Conservation (phyloP, 768 basidiomycete genomes). For the Paxillus ammoniavirescens region DNA sequence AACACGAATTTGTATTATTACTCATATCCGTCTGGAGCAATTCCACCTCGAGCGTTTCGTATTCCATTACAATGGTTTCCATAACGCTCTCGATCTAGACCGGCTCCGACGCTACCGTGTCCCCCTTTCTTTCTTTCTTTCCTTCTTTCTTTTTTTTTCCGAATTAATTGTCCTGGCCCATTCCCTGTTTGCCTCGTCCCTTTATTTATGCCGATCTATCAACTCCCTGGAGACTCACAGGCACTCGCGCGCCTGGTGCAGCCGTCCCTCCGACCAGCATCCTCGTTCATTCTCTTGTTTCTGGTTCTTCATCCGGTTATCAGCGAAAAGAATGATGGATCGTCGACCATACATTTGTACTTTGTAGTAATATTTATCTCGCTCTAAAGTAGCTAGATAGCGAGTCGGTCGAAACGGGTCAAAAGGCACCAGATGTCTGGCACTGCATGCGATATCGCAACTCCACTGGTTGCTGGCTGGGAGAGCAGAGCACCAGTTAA, state of each 20-base stretch:
- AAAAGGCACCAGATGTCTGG: too few relatives aligned
- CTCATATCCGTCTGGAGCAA: conserved; percentile 33
- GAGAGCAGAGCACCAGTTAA: too few relatives aligned
- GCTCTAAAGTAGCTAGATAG: neutral
- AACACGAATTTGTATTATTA: conserved; percentile 31
- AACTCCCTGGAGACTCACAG: neutral
- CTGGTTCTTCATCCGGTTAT: conserved; percentile 1
- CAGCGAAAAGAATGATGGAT: conserved; percentile 4
- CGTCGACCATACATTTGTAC: conserved; percentile 18
- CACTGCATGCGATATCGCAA: too few relatives aligned
- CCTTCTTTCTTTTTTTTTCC: conserved; percentile 17
- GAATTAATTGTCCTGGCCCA: conserved; percentile 15
- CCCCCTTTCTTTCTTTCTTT: neutral
- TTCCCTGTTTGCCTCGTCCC: conserved; percentile 10
- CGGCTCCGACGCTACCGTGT: neutral
- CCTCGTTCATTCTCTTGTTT: neutral
- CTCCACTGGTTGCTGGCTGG: too few relatives aligned
- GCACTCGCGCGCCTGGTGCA: conserved; percentile 1
- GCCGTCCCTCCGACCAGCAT: neutral
- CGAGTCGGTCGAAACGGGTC: neutral
- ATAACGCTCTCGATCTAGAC: conserved; percentile 13
- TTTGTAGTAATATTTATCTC: conserved; percentile 22
- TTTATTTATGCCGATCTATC: conserved; percentile 28
- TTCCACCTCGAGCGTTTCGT: conserved; percentile 16
- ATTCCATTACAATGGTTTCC: conserved; percentile 19